phyloP scores from a whole-genome alignment of 2,329 filamentous ascomycete species.

The Rutstroemia sp. region DNA sequence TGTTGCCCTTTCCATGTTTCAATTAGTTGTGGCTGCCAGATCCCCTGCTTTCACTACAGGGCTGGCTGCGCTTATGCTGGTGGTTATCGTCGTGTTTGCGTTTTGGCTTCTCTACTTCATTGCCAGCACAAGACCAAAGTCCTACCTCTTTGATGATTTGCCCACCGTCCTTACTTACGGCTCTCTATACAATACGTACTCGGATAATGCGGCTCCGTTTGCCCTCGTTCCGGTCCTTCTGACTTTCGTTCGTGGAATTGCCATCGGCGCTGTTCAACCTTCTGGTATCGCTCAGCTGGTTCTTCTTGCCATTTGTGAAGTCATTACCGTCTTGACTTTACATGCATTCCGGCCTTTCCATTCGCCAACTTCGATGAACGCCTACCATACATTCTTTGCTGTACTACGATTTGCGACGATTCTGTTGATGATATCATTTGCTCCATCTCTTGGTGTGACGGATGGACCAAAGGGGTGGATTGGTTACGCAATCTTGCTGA shows the following conservation, averaged over 20 bases:
- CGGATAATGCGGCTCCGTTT: conserved; percentile 85
- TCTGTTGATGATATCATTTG: conserved; percentile 73
- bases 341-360: conserved; percentile 88
- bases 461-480: conserved; percentile 88
- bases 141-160: conserved; percentile 87
- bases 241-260: conserved; percentile 78
- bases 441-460: conserved; percentile 70
- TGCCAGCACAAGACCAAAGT: conserved; percentile 70
- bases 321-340: conserved; percentile 79
- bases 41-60: conserved; percentile 67
- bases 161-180: conserved; percentile 85
- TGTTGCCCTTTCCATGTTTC: conserved; percentile 81
- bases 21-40: conserved; percentile 66
- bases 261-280: conserved; percentile 85
- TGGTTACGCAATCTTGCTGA: conserved; percentile 80
- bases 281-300: conserved; percentile 92
- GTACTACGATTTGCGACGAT: conserved; percentile 68
- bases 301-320: conserved; percentile 86
- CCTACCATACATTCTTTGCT: conserved; percentile 84
- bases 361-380: conserved; percentile 91
- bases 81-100: conserved; percentile 65
- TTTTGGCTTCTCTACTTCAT: conserved; percentile 78
- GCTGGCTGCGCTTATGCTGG: conserved; percentile 66
- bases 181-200: conserved; percentile 95
- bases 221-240: conserved; percentile 80